Evolutionary conservation across 2,329 filamentous ascomycete genomes (phyloP).

Genomic region (Penicillium oxalicum): DNA sequence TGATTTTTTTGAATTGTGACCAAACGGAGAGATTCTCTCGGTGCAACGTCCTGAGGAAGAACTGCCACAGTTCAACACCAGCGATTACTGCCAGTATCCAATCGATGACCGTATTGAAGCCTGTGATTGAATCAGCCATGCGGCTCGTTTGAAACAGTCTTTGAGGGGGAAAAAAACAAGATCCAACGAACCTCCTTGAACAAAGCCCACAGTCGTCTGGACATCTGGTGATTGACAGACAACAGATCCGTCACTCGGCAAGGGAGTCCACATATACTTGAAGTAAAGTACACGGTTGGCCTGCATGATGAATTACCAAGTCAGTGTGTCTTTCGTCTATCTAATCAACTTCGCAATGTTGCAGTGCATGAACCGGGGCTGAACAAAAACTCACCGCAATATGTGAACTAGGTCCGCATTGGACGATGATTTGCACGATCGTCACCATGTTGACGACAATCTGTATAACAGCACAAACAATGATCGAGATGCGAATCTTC

Average conservation of each 20-base stretch:
- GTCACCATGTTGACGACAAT: slow-evolving; percentile 30
- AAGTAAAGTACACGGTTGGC: slow-evolving; percentile 29
- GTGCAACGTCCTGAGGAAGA: slow-evolving; percentile 27
- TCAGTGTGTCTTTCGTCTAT: no score
- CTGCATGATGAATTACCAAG: slow-evolving; percentile 26
- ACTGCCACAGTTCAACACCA: slow-evolving; percentile 33
- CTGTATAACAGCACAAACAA: slow-evolving; percentile 29
- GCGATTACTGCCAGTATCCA: slow-evolving; percentile 28
- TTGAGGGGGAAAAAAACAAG: no score
- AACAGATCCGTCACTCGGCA: slow-evolving; percentile 31
- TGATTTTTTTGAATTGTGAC: slow-evolving; percentile 26
- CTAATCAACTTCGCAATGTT: no score
- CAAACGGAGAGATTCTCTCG: slow-evolving; percentile 22
- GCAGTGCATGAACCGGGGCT: neutral
- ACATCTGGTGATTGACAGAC: slow-evolving; percentile 29
- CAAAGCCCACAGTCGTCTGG: slow-evolving; percentile 33
- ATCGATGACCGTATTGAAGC: slow-evolving; percentile 32
- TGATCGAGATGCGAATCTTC: slow-evolving; percentile 26
- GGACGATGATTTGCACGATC: slow-evolving; percentile 31
- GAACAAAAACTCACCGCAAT: slow-evolving; percentile 12
- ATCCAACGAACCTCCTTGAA: slow-evolving; percentile 27
- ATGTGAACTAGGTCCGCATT: slow-evolving; percentile 33
- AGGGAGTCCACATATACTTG: slow-evolving; percentile 36
- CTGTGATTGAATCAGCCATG: slow-evolving; percentile 8
- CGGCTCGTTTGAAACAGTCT: no score